Evolutionary conservation across 2,329 filamentous ascomycete species (phyloP).

Genomic region (Fusarium domesticum): DNA sequence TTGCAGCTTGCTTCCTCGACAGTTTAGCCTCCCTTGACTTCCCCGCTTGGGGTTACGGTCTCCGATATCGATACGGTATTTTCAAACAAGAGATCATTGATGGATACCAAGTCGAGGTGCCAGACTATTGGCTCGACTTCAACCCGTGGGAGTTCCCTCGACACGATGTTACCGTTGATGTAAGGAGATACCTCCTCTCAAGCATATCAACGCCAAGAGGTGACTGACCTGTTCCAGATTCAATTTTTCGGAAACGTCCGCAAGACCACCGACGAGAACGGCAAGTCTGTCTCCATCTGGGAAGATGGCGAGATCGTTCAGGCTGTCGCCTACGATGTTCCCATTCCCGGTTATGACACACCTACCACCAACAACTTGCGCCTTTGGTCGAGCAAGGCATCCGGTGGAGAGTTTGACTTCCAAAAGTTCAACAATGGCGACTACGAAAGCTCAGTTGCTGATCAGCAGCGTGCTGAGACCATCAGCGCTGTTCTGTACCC

Average conservation of each 20-base stretch:
- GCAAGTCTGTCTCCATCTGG: conserved; percentile 75
- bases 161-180: conserved; percentile 90
- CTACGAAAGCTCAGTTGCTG: conserved; percentile 96
- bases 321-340: conserved; percentile 90
- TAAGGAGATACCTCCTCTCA: conserved; percentile 36
- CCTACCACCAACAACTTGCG: conserved; percentile 93
- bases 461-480: conserved; percentile 97
- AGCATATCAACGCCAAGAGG: background rate
- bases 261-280: conserved; percentile 71
- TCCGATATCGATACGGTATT: conserved; percentile 94
- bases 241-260: conserved; percentile 90
- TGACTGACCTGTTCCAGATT: conserved; percentile 47
- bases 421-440: conserved; percentile 99
- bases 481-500: conserved; percentile 97
- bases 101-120: conserved; percentile 96
- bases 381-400: conserved; percentile 96
- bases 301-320: conserved; percentile 90
- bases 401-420: conserved; percentile 97
- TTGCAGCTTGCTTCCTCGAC: conserved; percentile 96
- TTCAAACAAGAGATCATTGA: conserved; percentile 99
- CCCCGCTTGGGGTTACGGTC: conserved; percentile 94
- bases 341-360: conserved; percentile 86
- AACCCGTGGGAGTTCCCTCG: conserved; percentile 99
- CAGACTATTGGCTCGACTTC: conserved; percentile 98
- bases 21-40: conserved; percentile 92